Evolutionary conservation across 2,329 filamentous ascomycete genomes (phyloP), one percentile per base, ranked within the genome.

Genomic region (Harringtonia lauricola): DNA sequence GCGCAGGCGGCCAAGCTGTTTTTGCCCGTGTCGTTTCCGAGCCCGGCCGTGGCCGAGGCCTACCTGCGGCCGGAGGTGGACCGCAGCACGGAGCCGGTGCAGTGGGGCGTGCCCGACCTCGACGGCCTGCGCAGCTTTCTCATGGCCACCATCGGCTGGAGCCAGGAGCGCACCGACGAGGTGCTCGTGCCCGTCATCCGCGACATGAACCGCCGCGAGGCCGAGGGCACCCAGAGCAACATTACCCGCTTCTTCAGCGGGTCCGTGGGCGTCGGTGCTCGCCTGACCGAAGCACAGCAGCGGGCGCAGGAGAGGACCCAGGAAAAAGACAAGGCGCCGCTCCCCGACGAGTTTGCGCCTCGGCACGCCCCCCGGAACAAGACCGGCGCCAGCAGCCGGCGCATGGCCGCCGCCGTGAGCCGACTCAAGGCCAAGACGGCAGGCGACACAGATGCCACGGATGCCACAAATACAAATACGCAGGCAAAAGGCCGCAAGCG

Each of bases 81-180:
- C 59, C 68, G 64, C 42, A 82, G 80, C 51, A 72, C 83, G 0
- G 82, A 92, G 53, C 65, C 71, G 1, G 98, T 98, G 57, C 85
- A 92, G 59, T 98, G 94, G 92, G 92, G 92, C 26, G 85, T 95
- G 0, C 92, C 92, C 0, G 90, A 98, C 57, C 71, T 98, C 1
- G 86, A 92, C 48, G 86, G 86, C 0, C 66, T 98, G 49, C 70
- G 94, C 8, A 70, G 73, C 22, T 98, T 92, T 55, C 68, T 98
- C 31, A 95, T 94, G 84, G 69, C 76, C 2, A 95, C 90, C 2
- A 86, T 98, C 52, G 92, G 92, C 0, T 98, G 92, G 92, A 80
- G 72, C 43, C 81, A 84, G 59, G 90, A 96, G 61, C 73, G 88
- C 8, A 96, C 90, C 0, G 92, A 98, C 56, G 92, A 98, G 61